Evolutionary conservation across 371 early-diverging fungal species (phyloP), one percentile per base, ranked within the genome.

Genomic region (Mucor mucedo): DNA sequence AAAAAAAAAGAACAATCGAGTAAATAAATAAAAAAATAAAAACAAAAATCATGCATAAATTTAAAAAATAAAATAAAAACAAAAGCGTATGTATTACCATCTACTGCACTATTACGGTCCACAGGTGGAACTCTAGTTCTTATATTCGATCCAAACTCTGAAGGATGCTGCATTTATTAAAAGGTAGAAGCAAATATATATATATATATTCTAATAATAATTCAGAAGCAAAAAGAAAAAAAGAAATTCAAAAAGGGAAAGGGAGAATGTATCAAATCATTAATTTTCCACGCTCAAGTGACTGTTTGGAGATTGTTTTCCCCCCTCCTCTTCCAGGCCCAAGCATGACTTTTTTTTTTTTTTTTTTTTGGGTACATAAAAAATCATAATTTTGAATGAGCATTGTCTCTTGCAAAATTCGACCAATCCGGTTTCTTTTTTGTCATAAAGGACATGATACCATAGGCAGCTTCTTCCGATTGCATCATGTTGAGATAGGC

Each of bases 401-500:
- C 8, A 35, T 35, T 35, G 28, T 65, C 69, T 50, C 68, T 70
- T n/a, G 73, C 61, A 52, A 73, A 75, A 27, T 58, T 71, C 16
- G 76, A 78, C 91, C 89, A 90, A 52, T 86, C 78, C 10, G 91
- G 86, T 62, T 73, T 82, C 35, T 80, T 65, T 60, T 87, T 85
- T 28, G 48, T 52, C 2, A 64, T 55, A 75, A 89, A 90, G 4
- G 85, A 79, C 56, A 73, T 71, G 61, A 89, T 88, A 27, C 90
- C 91, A 58, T 83, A 83, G 2, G 83, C 85, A 6, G 89, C 90
- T 70, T 91, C 91, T 50, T 85, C 82, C 2, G 86, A 86, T 10
- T 76, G 70, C 77, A 90, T 79, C 91, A 90, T 89, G 14, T 78
- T 70, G n/a, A 79, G 66, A 63, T 86, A 90, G 2, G 75, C 74